Percentiles rank a stretch among this genome's conserved stretches.
Evolutionary conservation across 208 protist species (phyloP).

Genomic region (Acanthamoeba culbertsoni): DNA sequence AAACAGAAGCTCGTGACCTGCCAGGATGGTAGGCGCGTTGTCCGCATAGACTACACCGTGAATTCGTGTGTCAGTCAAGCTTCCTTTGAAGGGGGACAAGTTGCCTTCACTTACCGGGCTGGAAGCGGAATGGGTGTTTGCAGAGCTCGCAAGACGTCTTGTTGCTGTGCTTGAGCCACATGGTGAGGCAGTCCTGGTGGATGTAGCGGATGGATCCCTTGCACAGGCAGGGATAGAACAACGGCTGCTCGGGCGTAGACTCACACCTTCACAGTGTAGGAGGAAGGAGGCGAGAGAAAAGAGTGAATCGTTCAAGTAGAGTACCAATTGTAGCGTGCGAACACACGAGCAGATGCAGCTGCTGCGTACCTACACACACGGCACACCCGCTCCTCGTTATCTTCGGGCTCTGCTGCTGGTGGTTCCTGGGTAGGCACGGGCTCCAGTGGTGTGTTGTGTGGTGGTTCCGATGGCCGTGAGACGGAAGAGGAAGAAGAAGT

Average conservation of each 20-base stretch:
- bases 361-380: neutral
- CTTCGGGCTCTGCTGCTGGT: neutral
- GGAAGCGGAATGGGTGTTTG: conserved; percentile 45
- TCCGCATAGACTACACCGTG: neutral
- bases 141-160: conserved; percentile 53
- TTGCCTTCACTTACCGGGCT: no score
- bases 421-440: neutral
- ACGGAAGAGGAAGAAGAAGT: no score
- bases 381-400: neutral
- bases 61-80: neutral
- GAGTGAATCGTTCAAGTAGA: neutral
- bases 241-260: neutral
- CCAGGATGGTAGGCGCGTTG: neutral
- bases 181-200: conserved; percentile 17
- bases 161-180: conserved; percentile 52
- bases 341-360: no score
- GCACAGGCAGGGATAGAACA: conserved; percentile 54
- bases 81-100: no score
- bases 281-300: neutral
- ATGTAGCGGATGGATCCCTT: conserved; percentile 40
- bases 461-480: no score
- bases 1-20: neutral
- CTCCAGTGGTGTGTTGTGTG: neutral
- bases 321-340: no score
- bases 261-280: neutral